Base-by-base conservation (phyloP, 176 grass and related monocot genomes). In the Tuctoria greenei region DNA sequence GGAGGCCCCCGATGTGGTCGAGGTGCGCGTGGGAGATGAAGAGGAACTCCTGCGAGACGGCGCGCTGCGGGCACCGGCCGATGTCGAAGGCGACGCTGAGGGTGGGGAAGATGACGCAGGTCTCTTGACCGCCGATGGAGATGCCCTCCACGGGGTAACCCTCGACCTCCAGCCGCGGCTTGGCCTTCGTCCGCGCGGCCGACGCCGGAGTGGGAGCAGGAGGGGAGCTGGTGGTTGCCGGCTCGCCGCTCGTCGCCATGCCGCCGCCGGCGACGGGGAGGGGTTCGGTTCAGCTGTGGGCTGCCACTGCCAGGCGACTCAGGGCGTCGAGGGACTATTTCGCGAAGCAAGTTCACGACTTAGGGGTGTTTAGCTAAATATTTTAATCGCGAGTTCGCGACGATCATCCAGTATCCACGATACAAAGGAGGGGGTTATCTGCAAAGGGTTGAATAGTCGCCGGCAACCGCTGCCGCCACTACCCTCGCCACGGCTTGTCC, bases 11-110 rank as follows among this genome's bases (percentile, higher is more conserved):
- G 35, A 94, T 92, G 63, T 98, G 95, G 74, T 98, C 95, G 50
- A 98, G 88, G 82, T 98, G 95, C 37, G 88, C 95, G 78, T 97
- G 95, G 66, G 88, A 93, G 85, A 97, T 81, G 86, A 97, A 93
- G 21, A 97, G 86, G 75, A 97, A 97, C 17, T 97, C 95, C 83
- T 97, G 95, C 17, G 88, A 69, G 66, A 93, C 79, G 57, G 95
- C 86, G 46, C 91, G 84, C 75, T 98, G 91, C 8, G 95, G 95
- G 76, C 95, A 98, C 67, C 95, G 83, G 7, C 95, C 95, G 34
- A 97, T 97, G 83, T 97, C 95, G 87, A 97, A 97, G 55, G 95
- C 95, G 55, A 84, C 26, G 69, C 88, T 97, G 35, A 93, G 80
- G n/a, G 95, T 88, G 6, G 95, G 95, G 71, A 97, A 93, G 58